Percentiles rank a stretch among this genome's conserved stretches.
phyloP scores from a whole-genome alignment of 371 early-diverging fungal genomes.

The Dentiscutata heterogama region DNA sequence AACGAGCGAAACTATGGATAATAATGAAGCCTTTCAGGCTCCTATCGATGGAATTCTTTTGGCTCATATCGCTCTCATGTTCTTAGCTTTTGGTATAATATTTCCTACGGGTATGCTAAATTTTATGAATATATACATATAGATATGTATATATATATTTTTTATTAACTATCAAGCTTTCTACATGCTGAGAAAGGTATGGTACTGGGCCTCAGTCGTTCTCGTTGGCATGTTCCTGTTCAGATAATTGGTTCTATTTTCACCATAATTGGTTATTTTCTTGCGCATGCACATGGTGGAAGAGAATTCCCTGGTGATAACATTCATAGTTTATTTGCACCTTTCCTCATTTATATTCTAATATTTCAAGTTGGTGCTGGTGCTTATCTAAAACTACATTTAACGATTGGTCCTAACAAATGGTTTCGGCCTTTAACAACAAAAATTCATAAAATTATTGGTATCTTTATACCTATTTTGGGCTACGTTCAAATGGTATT shows the following conservation, averaged over 20 bases:
- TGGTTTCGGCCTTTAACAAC: constrained; percentile 61
- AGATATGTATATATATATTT: not conserved
- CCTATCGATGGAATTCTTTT: constrained; percentile 55
- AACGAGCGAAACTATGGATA: constrained; percentile 23
- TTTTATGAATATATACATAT: not conserved
- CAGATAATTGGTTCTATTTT: constrained; percentile 62
- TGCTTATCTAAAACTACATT: constrained; percentile 68
- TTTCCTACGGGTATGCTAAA: constrained; percentile 49
- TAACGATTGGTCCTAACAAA: constrained; percentile 65
- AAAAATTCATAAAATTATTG: constrained; percentile 64
- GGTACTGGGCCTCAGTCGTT: constrained; percentile 67
- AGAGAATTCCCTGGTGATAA: constrained; percentile 69
- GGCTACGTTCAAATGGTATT: constrained; percentile 73
- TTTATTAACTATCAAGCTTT: not conserved
- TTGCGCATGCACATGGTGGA: constrained; percentile 71
- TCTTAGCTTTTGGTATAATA: constrained; percentile 53
- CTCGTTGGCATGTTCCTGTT: constrained; percentile 73
- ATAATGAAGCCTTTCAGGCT: constrained; percentile 24
- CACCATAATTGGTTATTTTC: constrained; percentile 64
- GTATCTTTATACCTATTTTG: constrained; percentile 61
- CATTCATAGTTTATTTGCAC: constrained; percentile 72
- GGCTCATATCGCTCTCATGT: constrained; percentile 55
- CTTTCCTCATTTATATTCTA: constrained; percentile 66
- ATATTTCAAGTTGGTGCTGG: constrained; percentile 62
- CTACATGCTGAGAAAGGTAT: constrained; percentile 61